Evolutionary conservation across 345 rosid species (phyloP).

Genomic region (Hirschfeldia incana): DNA sequence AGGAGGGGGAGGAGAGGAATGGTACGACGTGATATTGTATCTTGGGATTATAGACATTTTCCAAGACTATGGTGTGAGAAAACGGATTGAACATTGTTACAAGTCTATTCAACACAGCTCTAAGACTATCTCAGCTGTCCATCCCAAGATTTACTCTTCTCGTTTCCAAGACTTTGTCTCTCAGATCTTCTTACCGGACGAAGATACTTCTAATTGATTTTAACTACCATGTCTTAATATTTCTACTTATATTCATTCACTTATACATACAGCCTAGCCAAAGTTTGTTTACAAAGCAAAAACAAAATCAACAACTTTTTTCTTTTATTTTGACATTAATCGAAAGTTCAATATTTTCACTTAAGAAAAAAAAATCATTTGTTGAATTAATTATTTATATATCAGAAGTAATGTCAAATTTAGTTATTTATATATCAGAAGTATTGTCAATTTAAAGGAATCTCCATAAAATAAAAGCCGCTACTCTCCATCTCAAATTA

Average conservation of each 20-base stretch:
- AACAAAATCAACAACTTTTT: slow-evolving; percentile 10
- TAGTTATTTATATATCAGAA: neutral
- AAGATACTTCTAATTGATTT: slow-evolving; percentile 14
- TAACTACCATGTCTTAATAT: neutral
- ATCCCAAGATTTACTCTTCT: slow-evolving; percentile 53
- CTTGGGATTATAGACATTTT: slow-evolving; percentile 51
- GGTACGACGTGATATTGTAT: slow-evolving; percentile 47
- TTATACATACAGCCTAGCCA: slow-evolving; percentile 12
- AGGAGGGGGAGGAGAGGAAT: slow-evolving; percentile 22
- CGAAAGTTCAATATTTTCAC: neutral
- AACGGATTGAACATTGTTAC: slow-evolving; percentile 56
- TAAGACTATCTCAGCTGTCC: slow-evolving; percentile 56
- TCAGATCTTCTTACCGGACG: slow-evolving; percentile 48
- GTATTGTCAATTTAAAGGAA: too few species aligned
- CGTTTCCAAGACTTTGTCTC: slow-evolving; percentile 52
- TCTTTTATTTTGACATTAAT: neutral
- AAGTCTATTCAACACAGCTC: slow-evolving; percentile 54
- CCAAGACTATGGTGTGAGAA: slow-evolving; percentile 47
- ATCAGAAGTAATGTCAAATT: neutral
- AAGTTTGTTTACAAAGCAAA: slow-evolving; percentile 23
- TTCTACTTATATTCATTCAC: neutral
- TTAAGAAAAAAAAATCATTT: neutral
- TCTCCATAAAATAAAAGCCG: neutral
- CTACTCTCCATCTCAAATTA: neutral
- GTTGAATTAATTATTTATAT: neutral